Percentiles rank a stretch among this genome's conserved stretches.
These are phyloP conservation scores for Hanseniaspora uvarum DNA, from an alignment of 1,139 yeast species.

Conservation along the genomic window DNA sequence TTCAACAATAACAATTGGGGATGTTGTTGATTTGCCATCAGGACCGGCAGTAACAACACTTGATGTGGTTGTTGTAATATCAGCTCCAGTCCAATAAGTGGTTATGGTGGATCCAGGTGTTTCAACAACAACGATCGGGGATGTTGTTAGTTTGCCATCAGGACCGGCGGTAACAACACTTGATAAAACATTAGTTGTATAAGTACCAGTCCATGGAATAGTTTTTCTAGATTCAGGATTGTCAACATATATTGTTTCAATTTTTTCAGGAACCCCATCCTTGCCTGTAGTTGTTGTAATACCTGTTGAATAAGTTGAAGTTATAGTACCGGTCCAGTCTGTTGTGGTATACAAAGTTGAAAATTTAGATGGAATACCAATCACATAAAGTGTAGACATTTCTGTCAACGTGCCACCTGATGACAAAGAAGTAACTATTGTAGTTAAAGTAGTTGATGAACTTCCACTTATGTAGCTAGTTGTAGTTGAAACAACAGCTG, in stretches of 20 bases:
- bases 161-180: background rate
- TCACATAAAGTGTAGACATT: too few relatives aligned
- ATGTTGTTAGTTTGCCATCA: background rate
- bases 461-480: too few relatives aligned
- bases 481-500: too few relatives aligned
- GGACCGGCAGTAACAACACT: background rate
- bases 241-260: background rate
- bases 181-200: background rate
- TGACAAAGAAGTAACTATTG: too few relatives aligned
- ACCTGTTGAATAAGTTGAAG: background rate
- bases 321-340: background rate
- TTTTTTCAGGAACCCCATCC: background rate
- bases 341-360: background rate
- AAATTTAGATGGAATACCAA: too few relatives aligned
- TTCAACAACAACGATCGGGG: background rate
- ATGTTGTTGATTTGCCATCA: background rate
- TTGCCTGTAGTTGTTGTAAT: background rate
- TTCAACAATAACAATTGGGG: background rate
- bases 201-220: background rate
- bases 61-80: background rate
- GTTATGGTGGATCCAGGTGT: background rate
- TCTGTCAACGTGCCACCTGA: too few relatives aligned
- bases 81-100: background rate
- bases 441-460: too few relatives aligned
- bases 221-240: background rate